Evolutionary conservation across 2,329 filamentous ascomycete species (phyloP), one percentile per base, ranked within the genome.

Genomic region (Dothideomycetes sp.): DNA sequence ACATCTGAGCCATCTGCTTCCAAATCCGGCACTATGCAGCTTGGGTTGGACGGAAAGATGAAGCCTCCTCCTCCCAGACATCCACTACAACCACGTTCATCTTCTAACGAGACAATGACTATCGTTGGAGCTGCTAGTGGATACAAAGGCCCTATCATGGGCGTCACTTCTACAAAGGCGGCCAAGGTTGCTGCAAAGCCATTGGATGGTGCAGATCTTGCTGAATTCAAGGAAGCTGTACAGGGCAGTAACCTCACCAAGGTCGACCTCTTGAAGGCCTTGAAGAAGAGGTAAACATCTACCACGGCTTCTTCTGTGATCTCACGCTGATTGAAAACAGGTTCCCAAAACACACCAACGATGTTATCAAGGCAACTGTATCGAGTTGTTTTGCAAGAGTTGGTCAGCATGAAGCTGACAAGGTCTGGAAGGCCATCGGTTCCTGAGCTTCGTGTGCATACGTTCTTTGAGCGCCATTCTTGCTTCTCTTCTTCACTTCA

Each of bases 171-270:
- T 5, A 41, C 49, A 4, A 64, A 60, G 45, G 51, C 54, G 9
- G 52, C 56, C 15, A 66, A 65, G 44, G 53, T 58, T 19, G 43
- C 51, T 19, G 54, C 61, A 4, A 67, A 64, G 47, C 60, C 60
- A 19, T 69, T 87, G 13, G 71, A 76, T 3, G 60, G 65, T 1
- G 76, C 82, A 8, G 65, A 78, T 29, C 58, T 86, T 22, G 65
- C 68, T 1, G 74, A 79, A 9, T 85, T 93, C 60, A 87, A 80
- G 58, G 64, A 70, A 20, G 76, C 76, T 1, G 70, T 93, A n/a
- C 62, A 78, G 35, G 82, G 78, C 13, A 82, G 76, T 47, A 74
- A 82, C 61, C 65, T 86, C 34, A 83, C 76, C 27, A 91, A 91
- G 62, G 61, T 78, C 2, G 84, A 82, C 6, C 64, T 91, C 50